Percentiles rank a stretch among this genome's conserved stretches.
phyloP scores from a whole-genome alignment of 192 early-diverging fungal species.

The Podila minutissima region DNA sequence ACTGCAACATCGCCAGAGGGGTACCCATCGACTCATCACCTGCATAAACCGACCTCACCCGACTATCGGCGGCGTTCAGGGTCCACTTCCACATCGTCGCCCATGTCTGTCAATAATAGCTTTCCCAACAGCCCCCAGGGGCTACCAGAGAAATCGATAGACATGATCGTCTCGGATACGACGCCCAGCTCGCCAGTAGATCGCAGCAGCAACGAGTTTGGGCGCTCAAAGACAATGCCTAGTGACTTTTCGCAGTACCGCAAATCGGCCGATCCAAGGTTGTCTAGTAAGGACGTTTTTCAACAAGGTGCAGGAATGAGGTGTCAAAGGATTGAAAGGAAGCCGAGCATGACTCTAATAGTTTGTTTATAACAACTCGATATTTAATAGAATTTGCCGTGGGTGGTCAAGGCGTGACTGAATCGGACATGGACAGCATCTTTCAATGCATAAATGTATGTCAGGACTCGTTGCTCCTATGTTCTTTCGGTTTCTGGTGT shows the following conservation, averaged over 20 bases:
- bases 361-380: too few relatives aligned
- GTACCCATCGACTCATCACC: neutral
- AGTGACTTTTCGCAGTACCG: neutral
- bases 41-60: neutral
- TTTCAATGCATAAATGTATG: slow-evolving; percentile 12
- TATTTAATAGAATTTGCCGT: neutral
- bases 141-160: neutral
- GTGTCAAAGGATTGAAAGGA: too few relatives aligned
- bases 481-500: neutral
- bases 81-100: neutral
- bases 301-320: too few relatives aligned
- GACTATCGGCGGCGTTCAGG: neutral
- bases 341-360: too few relatives aligned
- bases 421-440: slow-evolving; percentile 5
- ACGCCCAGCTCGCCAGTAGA: neutral
- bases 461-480: neutral
- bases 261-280: neutral
- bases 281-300: neutral
- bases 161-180: neutral
- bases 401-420: slow-evolving; percentile 9
- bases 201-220: neutral
- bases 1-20: neutral
- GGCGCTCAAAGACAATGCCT: neutral
- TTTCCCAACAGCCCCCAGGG: neutral
- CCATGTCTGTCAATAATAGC: neutral